Percentiles rank a stretch among this genome's conserved stretches.
These are phyloP conservation scores for Parafenestella ontariensis DNA, from an alignment of 2,329 filamentous ascomycete species.

Conservation along the genomic window DNA sequence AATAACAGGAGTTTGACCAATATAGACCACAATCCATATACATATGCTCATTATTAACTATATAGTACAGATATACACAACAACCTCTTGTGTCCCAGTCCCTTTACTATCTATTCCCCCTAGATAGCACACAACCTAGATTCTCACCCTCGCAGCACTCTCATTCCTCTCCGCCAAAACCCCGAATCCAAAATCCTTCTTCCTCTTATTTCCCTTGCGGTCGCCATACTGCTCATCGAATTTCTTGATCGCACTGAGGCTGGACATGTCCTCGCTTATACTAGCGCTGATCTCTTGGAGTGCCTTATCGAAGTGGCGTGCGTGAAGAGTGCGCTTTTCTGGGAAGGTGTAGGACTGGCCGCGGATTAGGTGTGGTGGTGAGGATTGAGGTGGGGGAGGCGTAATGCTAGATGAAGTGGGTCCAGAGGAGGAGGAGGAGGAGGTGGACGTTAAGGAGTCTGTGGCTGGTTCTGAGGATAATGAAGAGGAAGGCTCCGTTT, in stretches of 20 bases:
- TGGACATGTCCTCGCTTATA: slow-evolving; percentile 92
- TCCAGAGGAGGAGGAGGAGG: neutral
- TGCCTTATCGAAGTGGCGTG: slow-evolving; percentile 82
- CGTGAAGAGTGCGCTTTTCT: slow-evolving; percentile 69
- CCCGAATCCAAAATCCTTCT: slow-evolving; percentile 62
- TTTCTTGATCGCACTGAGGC: slow-evolving; percentile 83
- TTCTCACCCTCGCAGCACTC: slow-evolving; percentile 41
- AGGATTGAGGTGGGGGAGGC: slow-evolving; percentile 15
- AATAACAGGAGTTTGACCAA: too few species aligned
- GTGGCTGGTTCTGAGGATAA: neutral
- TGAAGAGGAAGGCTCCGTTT: neutral
- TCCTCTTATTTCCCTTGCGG: slow-evolving; percentile 70
- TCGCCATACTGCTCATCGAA: slow-evolving; percentile 97
- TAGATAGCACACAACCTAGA: neutral
- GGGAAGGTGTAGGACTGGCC: slow-evolving; percentile 66
- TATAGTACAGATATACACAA: neutral
- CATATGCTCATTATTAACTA: neutral
- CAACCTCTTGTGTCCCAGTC: neutral
- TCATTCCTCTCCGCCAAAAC: slow-evolving; percentile 37
- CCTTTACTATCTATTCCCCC: neutral
- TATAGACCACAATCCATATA: too few species aligned
- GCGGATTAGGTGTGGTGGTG: slow-evolving; percentile 41
- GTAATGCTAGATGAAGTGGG: slow-evolving; percentile 6
- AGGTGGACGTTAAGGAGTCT: neutral
- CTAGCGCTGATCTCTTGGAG: slow-evolving; percentile 89